Evolutionary conservation across 176 grass and related monocot genomes (phyloP).

Genomic region (Poa pratensis): DNA sequence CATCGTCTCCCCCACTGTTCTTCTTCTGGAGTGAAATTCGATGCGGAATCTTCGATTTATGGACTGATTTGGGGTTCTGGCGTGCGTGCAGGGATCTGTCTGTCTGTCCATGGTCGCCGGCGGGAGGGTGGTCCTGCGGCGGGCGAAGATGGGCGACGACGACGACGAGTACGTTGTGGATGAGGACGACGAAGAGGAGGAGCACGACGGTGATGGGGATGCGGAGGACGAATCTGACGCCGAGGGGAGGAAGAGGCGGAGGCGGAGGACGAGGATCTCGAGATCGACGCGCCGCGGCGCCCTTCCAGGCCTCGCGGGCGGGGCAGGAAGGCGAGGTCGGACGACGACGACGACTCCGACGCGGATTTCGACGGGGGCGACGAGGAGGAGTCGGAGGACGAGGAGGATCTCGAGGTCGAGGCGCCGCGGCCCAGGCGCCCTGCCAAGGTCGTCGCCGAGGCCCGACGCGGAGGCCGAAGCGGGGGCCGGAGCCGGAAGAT

Average conservation of each 20-base stretch:
- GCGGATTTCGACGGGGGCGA: conserved; percentile 11
- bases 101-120: conserved; percentile 36
- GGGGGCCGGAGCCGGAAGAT: background rate
- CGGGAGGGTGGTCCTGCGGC: conserved; percentile 43
- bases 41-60: background rate
- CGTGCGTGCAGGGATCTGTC: conserved; percentile 25
- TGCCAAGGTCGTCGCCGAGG: background rate
- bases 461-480: background rate
- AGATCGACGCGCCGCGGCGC: background rate
- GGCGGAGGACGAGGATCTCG: background rate
- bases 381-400: background rate
- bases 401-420: background rate
- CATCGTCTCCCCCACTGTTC: background rate
- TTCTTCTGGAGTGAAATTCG: background rate
- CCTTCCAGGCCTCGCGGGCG: background rate
- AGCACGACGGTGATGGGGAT: conserved; percentile 41
- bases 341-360: background rate
- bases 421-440: background rate
- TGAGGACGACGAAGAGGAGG: conserved; percentile 45
- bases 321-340: background rate
- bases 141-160: conserved; percentile 35
- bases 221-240: conserved; percentile 11
- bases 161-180: conserved; percentile 54
- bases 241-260: background rate
- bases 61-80: background rate